Percentiles rank a stretch among this genome's conserved stretches.
Evolutionary conservation across 306 rosid genomes (phyloP).

Genomic region (Lagenaria siceraria): DNA sequence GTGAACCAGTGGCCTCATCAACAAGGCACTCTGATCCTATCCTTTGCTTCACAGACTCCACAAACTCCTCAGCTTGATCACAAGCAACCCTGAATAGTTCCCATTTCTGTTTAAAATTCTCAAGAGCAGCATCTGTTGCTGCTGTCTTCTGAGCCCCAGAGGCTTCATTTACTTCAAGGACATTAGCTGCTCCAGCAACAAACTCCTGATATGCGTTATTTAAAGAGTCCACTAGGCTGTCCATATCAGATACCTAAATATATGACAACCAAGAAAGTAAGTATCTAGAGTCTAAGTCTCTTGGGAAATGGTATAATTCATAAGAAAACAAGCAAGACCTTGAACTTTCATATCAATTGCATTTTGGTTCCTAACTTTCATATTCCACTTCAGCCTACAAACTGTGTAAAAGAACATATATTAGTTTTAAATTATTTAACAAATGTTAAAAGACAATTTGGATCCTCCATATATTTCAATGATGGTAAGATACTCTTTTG

Average conservation of each 20-base stretch:
- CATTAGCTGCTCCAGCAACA: constrained; percentile 52
- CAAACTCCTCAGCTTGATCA: constrained; percentile 77
- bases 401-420: neutral
- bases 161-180: constrained; percentile 46
- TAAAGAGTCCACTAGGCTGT: constrained; percentile 48
- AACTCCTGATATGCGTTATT: constrained; percentile 58
- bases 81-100: constrained; percentile 66
- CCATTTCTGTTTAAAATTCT: constrained; percentile 69
- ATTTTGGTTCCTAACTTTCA: neutral
- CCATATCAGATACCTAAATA: constrained; percentile 27
- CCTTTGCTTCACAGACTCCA: constrained; percentile 72
- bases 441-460: neutral
- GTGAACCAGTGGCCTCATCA: constrained; percentile 72
- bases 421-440: neutral
- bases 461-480: neutral
- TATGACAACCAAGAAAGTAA: neutral
- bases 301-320: neutral
- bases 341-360: neutral
- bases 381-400: neutral
- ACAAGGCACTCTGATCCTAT: constrained; percentile 73
- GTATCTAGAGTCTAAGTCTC: neutral
- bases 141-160: constrained; percentile 36
- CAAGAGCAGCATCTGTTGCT: constrained; percentile 51
- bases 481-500: neutral
- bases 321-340: neutral